Evolutionary conservation across 2,329 filamentous ascomycete genomes (phyloP).

Genomic region (Neonectria magnoliae): DNA sequence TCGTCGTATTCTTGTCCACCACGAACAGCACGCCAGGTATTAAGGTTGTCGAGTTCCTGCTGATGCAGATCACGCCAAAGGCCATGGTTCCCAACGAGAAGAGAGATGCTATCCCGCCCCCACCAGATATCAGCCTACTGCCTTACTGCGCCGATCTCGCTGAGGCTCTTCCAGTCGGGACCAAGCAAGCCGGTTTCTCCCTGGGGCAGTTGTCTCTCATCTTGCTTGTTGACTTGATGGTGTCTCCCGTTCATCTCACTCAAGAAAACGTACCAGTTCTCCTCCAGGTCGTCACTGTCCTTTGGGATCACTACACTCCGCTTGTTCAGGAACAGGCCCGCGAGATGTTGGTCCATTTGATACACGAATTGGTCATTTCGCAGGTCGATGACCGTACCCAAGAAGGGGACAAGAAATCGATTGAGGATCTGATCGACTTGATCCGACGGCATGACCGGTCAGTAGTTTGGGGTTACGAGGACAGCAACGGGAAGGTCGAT

Average conservation of each 20-base stretch:
- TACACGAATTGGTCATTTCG: constrained; percentile 91
- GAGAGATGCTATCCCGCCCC: constrained; percentile 72
- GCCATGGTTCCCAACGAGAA: constrained; percentile 97
- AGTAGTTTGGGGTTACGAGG: constrained; percentile 94
- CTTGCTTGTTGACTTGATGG: constrained; percentile 93
- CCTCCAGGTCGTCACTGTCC: constrained; percentile 88
- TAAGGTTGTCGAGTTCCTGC: constrained; percentile 92
- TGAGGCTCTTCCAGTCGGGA: constrained; percentile 82
- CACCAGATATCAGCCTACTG: constrained; percentile 76
- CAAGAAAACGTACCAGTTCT: constrained; percentile 85
- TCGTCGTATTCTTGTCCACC: constrained; percentile 94
- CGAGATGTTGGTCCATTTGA: constrained; percentile 97
- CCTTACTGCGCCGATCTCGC: constrained; percentile 91
- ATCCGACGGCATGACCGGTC: constrained; percentile 85
- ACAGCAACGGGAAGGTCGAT: constrained; percentile 83
- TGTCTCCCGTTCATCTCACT: constrained; percentile 84
- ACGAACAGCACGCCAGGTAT: constrained; percentile 77
- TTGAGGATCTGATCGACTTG: constrained; percentile 88
- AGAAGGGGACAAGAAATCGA: constrained; percentile 71
- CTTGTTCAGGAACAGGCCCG: constrained; percentile 96
- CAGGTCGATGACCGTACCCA: constrained; percentile 76
- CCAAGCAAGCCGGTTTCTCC: constrained; percentile 92
- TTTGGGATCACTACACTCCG: constrained; percentile 97
- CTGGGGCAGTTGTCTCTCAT: constrained; percentile 94
- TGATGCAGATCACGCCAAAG: constrained; percentile 91